Conservation (phyloP, 2,329 filamentous ascomycete species). For the Fusarium pseudonygamai region DNA sequence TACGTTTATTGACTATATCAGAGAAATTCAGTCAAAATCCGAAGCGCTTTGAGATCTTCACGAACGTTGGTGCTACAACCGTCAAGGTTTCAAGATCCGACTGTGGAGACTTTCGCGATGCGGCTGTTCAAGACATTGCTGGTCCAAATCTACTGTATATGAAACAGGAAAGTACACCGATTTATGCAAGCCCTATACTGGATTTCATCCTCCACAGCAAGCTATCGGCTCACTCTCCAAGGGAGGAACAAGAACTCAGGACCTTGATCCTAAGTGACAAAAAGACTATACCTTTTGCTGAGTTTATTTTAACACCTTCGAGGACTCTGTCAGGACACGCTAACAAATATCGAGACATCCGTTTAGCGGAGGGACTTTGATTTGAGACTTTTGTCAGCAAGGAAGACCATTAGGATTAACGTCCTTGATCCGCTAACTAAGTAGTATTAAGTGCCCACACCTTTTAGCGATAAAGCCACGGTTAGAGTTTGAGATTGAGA, state of each 20-base stretch:
- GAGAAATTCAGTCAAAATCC: background rate
- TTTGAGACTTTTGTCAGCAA: conserved; percentile 7
- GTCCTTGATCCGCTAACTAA: conserved; percentile 11
- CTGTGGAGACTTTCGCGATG: conserved; percentile 21
- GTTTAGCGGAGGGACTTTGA: background rate
- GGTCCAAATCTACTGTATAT: background rate
- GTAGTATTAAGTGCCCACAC: conserved; percentile 1
- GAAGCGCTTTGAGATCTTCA: conserved; percentile 1
- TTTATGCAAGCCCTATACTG: background rate
- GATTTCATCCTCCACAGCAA: background rate
- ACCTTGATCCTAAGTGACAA: background rate
- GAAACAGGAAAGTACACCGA: conserved; percentile 3
- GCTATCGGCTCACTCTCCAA: background rate
- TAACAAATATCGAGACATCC: background rate
- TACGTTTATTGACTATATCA: background rate
- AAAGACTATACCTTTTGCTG: background rate
- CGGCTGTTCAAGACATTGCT: conserved; percentile 24
- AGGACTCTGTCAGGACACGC: background rate
- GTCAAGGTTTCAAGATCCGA: conserved; percentile 8
- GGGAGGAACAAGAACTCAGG: background rate
- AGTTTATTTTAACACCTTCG: background rate
- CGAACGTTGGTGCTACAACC: background rate
- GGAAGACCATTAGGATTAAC: conserved; percentile 4
- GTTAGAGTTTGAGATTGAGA: conserved; percentile 29
- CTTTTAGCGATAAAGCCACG: conserved; percentile 20